Evolutionary conservation across 805 yeast species (phyloP), one percentile per base, ranked within the genome.

Genomic region (Sungouiozyma intestinalis): DNA sequence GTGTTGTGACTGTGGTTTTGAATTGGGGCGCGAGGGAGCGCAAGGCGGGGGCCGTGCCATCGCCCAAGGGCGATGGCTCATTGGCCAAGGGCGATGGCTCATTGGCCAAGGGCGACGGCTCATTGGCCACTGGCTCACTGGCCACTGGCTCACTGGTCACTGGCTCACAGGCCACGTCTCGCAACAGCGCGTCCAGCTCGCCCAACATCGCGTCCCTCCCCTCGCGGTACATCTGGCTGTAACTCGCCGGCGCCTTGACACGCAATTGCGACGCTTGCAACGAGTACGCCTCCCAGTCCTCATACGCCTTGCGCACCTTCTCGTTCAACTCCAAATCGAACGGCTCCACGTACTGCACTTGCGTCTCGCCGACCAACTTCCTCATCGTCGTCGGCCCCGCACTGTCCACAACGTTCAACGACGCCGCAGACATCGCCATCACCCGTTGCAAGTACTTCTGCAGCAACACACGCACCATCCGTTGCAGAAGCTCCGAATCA

Each of bases 271-370:
- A 72, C 15, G 80, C 72, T 43, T 67, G 70, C 1, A 76, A 70
- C 0, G 85, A 76, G 46, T 73, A 74, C 38, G 69, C 71, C 48
- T 85, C 94, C 44, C 83, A 79, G 33, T 71, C 67, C 39, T 69
- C 69, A 47, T 82, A 74, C 39, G 74, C 50, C 39, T 69, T 66
- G 38, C 90, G 65, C 21, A 84, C 70, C 42, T 67, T 57, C 44
- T 74, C 78, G 57, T 81, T 80, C 45, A 82, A 59, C 16, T 71
- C 77, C 33, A 72, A 61, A 53, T 85, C 90, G 58, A 81, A 82
- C 1, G 88, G 86, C 55, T 81, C 92, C 7, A 77, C 69, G 44
- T 71, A 53, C 35, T 45, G 47, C 33, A 50, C 48, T 36, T 51
- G 51, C 5, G 54, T 51, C 36, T 47, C 48, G 21, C 39, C 45